phyloP scores from a whole-genome alignment of 768 basidiomycete species.

The Mycena kentingensis region DNA sequence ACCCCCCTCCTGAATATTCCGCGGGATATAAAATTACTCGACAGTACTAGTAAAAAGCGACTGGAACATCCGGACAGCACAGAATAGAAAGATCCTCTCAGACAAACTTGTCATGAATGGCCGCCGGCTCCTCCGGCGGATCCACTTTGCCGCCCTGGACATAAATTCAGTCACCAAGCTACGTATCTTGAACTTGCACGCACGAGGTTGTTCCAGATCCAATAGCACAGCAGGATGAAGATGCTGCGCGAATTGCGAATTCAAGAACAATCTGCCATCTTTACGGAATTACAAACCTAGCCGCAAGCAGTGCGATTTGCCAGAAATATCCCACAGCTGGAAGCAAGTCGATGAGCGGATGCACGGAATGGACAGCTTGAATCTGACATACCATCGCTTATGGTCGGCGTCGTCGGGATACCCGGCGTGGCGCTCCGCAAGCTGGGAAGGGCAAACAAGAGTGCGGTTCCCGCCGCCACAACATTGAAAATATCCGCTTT shows the following conservation, averaged over 20 bases:
- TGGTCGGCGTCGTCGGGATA: conserved; percentile 1
- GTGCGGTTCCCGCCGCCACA: conserved; percentile 1
- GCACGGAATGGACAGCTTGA: not conserved
- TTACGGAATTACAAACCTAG: conserved; percentile 1
- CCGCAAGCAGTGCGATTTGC: not conserved
- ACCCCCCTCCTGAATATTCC: too few species aligned
- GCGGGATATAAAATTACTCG: too few species aligned
- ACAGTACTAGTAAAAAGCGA: too few species aligned
- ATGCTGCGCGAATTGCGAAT: conserved; percentile 1
- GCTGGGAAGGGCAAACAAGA: conserved; percentile 4
- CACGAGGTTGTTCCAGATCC: conserved; percentile 1
- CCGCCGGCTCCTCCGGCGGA: too few species aligned
- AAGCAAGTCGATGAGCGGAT: not conserved
- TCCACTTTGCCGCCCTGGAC: too few species aligned
- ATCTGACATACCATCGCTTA: not conserved
- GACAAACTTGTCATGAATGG: too few species aligned
- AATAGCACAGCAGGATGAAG: conserved; percentile 3
- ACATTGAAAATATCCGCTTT: not conserved
- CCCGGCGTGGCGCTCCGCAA: conserved; percentile 2
- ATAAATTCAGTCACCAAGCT: too few species aligned
- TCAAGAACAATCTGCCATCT: not conserved
- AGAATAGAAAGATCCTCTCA: too few species aligned
- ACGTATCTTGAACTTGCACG: too few species aligned
- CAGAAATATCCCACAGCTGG: too few species aligned
- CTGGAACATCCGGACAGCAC: too few species aligned